Evolutionary conservation across 805 yeast genomes (phyloP), one percentile per base, ranked within the genome.

Genomic region (Jamesozyma spencerorum): DNA sequence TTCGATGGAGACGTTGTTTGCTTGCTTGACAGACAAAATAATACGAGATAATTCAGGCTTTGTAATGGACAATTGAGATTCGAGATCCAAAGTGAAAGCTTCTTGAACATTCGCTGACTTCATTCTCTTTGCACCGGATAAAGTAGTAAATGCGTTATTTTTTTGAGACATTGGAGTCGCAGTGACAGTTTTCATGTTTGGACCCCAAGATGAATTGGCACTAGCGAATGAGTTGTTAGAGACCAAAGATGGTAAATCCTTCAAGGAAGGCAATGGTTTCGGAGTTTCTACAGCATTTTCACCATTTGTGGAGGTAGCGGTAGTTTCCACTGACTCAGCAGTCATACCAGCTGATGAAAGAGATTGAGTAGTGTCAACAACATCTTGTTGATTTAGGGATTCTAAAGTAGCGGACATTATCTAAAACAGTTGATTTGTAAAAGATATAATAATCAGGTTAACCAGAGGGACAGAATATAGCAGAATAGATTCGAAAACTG

Each of bases 51-150:
- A 75, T 50, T 83, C 92, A 18, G 77, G 69, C 51, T 79, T 78
- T 36, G 73, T 61, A 22, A 81, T 71, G 40, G 74, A 71, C 55
- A 78, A 62, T 58, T 84, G 90, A 47, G 81, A 80, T 40, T 76
- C 79, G 41, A 75, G 72, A 52, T 75, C 80, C 53, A 88, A 72
- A 37, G 85, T 73, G 57, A 88, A 85, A 6, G 87, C 83, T 53
- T 84, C 87, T 58, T 86, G 90, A 43, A 85, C 69, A 40, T 74
- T 72, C 18, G 76, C 68, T 10, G 85, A 71, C 48, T 74, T 69
- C 51, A 72, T 69, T 24, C 75, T 68, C 22, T 66, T 69, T n/a
- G 70, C 58, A 17, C 18, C 2, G 15, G 30, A 15, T 45, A 64
- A 37, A 35, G 57, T 37, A 47, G 40, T 31, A 14, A 56, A 37